Evolutionary conservation across 225 moss, liverwort and hornwort species (phyloP), one percentile per base, ranked within the genome.

Genomic region (Takakia lepidozioides): DNA sequence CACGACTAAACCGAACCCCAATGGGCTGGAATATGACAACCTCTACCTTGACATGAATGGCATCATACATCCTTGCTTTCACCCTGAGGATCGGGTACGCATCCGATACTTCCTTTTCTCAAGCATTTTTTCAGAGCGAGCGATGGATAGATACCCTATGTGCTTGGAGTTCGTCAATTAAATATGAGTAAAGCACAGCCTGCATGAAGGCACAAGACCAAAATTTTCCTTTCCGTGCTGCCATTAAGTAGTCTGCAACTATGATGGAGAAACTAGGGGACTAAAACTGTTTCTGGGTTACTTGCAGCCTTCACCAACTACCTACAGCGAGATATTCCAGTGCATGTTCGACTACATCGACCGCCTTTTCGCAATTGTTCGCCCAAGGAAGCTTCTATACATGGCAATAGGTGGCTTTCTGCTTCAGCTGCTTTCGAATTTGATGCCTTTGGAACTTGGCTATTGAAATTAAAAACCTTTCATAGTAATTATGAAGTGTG

Each of bases 51-150:
- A 98, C 53, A 98, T 98, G 98, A 98, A 98, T 25, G 87, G 87
- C 25, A 98, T 98, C 50, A 98, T 98, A 17, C 98, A 98, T 74
- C 98, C 98, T 16, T 98, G 98, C 59, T 98, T 98, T 61, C 98
- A 98, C 50, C 98, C 95, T 10, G 98, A 98, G 63, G 98, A 98
- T 66, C 80, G 98, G 65, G 95, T 98, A 78, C 15, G 80, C 60
- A 35, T 37, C 34, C 1, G 14, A 5, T 17, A 29, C 40, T 1
- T 46, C 25, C 11, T 32, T 32, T 11, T 28, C 27, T 26, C 11
- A 13, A 27, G 13, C 10, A 9, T 2, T 14, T 50, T 14, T 17
- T 27, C 32, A 32, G 7, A 32, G 11, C 11, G 7, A 7, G 7
- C 11, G 32, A 0, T 11, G 32, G 8, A 32, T 6, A 11, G 1